Evolutionary conservation across 73 alveolate species (phyloP).

Genomic region (Paraurostyla sp.): DNA sequence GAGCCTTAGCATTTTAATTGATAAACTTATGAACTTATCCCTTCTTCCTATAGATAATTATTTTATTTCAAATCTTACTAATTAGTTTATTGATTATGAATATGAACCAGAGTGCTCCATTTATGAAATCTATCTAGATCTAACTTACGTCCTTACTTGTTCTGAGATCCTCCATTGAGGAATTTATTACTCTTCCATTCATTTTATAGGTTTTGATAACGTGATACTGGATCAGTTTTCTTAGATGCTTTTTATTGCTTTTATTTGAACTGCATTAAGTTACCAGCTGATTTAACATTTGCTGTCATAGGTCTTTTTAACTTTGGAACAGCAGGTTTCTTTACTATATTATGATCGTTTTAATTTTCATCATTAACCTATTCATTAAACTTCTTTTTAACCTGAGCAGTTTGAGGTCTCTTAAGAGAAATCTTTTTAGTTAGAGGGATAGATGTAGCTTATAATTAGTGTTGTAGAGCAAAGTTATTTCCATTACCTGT

Average conservation of each 20-base stretch:
- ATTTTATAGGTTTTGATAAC: slow-evolving; percentile 54
- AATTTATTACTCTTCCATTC: slow-evolving; percentile 38
- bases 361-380: slow-evolving; percentile 13
- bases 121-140: slow-evolving; percentile 67
- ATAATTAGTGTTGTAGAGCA: neutral
- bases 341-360: neutral
- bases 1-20: slow-evolving; percentile 23
- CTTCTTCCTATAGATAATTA: neutral
- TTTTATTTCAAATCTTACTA: neutral
- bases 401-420: slow-evolving; percentile 34
- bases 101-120: slow-evolving; percentile 58
- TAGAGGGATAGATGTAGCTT: too few species aligned
- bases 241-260: slow-evolving; percentile 29
- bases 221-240: slow-evolving; percentile 67
- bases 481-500: neutral
- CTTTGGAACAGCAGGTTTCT: neutral
- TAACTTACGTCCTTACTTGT: slow-evolving; percentile 68
- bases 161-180: slow-evolving; percentile 6
- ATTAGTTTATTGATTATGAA: neutral
- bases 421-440: neutral
- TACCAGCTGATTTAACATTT: slow-evolving; percentile 43
- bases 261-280: neutral
- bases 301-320: slow-evolving; percentile 56
- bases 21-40: neutral
- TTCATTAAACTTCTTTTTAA: neutral